Base-by-base conservation (phyloP, 257 asterid species). In the Lantana camara region DNA sequence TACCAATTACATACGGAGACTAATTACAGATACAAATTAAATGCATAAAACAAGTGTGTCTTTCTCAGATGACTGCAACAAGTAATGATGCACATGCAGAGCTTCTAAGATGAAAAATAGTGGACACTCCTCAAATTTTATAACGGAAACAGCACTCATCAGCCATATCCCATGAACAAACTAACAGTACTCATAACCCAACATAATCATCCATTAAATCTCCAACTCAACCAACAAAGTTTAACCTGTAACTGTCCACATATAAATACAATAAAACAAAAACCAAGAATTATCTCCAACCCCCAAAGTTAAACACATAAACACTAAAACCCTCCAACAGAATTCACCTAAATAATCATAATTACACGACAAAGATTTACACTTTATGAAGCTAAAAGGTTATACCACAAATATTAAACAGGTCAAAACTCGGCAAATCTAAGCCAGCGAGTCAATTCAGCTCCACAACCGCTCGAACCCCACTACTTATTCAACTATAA, bases 361-460 rank as follows among this genome's bases (percentile, higher is more conserved):
- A 71, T 14, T 19, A 34, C 35, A 50, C 44, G 40, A 65, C 9
- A 41, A 51, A 22, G 38, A 59, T 50, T 29, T 51, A 13, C 29
- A 30, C 62, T 50, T 58, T 13, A 19, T n/a, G 23, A 41, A 56
- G 48, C 45, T 7, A 42, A 46, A 56, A 56, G 37, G 9, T 29
- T 9, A 38, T 50, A 71, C 59, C 76, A 27, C 49, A 38, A 54
- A 42, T 56, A 13, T 37, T 38, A 11, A 63, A 71, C 42, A 49
- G 55, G 48, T 42, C 48, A 7, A 13, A 63, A 61, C 63, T 57
- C 72, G 29, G 47, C 29, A 63, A 69, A 62, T 52, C 68, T 34
- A 64, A 64, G 42, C 59, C 75, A 63, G 40, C 62, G 75, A 75
- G 74, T 74, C 79, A 78, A 64, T 77, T 69, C 73, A 79, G 75